These are phyloP conservation scores for Carex kokanica DNA, from an alignment of 176 grass and related monocot genomes.

Conservation along the genomic window DNA sequence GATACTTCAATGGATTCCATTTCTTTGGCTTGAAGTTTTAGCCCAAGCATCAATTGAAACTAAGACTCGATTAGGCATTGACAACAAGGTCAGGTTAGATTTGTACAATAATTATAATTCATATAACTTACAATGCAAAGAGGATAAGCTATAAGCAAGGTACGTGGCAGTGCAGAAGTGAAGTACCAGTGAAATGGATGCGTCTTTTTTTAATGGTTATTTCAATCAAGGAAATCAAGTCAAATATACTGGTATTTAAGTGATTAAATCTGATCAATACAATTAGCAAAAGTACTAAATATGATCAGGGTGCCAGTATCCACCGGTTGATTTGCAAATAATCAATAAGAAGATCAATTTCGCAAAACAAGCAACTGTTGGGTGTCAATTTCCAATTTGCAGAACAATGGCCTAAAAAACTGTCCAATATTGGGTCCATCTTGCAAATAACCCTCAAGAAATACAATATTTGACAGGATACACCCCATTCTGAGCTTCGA, in stretches of 20 bases:
- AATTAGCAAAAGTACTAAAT: not conserved
- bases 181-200: conserved; percentile 95
- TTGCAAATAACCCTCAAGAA: not conserved
- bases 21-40: not conserved
- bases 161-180: conserved; percentile 82
- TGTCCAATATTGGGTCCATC: not conserved
- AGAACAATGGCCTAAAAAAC: not conserved
- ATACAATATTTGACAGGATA: conserved; percentile 63
- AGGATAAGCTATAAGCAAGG: conserved; percentile 87
- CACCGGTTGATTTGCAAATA: not conserved
- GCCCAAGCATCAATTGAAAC: not conserved
- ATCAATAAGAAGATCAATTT: not conserved
- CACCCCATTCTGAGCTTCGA: conserved; percentile 96
- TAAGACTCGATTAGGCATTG: not conserved
- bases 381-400: not conserved
- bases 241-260: not conserved
- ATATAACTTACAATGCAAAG: conserved; percentile 69
- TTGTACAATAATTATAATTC: not conserved
- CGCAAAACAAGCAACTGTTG: not conserved
- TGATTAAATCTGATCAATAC: not conserved
- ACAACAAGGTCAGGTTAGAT: not conserved
- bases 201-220: conserved; percentile 42
- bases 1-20: not conserved
- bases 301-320: not conserved
- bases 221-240: conserved; percentile 29